Evolutionary conservation across 495 filamentous ascomycete genomes (phyloP).

Genomic region (Venustampulla echinocandica): DNA sequence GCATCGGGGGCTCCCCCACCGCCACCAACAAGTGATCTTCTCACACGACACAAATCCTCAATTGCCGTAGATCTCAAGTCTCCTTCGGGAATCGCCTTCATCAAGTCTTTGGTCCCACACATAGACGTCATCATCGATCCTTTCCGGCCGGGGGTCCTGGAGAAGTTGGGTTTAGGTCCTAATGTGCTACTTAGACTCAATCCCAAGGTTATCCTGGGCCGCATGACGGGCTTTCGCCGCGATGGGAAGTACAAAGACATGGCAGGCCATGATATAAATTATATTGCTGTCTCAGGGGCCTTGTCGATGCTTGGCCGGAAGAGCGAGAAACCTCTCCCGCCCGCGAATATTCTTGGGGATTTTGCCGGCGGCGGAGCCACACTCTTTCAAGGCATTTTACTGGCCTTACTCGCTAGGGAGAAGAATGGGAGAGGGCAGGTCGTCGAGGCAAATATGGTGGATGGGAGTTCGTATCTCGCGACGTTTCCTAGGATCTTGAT

Average conservation of each 20-base stretch:
- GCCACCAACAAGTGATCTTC: constrained; percentile 51
- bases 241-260: constrained; percentile 77
- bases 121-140: constrained; percentile 87
- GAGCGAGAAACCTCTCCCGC: constrained; percentile 63
- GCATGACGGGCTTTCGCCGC: constrained; percentile 82
- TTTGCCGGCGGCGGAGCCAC: constrained; percentile 86
- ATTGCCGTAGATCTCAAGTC: constrained; percentile 72
- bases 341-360: constrained; percentile 77
- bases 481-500: constrained; percentile 60
- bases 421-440: constrained; percentile 68
- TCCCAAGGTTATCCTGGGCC: constrained; percentile 69
- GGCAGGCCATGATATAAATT: constrained; percentile 99
- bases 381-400: constrained; percentile 61
- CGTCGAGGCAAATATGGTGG: constrained; percentile 95
- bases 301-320: constrained; percentile 64
- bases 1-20: constrained; percentile 21
- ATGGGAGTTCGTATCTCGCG: constrained; percentile 70
- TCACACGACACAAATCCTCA: constrained; percentile 71
- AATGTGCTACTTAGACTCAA: constrained; percentile 54
- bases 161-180: constrained; percentile 70
- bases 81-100: constrained; percentile 46
- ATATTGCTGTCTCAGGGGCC: constrained; percentile 79
- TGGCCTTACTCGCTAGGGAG: constrained; percentile 47
- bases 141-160: constrained; percentile 82
- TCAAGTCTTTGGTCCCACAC: constrained; percentile 51